These are phyloP conservation scores for Eragrostis nindensis DNA, from an alignment of 176 grass and related monocot genomes.

Conservation along the genomic window DNA sequence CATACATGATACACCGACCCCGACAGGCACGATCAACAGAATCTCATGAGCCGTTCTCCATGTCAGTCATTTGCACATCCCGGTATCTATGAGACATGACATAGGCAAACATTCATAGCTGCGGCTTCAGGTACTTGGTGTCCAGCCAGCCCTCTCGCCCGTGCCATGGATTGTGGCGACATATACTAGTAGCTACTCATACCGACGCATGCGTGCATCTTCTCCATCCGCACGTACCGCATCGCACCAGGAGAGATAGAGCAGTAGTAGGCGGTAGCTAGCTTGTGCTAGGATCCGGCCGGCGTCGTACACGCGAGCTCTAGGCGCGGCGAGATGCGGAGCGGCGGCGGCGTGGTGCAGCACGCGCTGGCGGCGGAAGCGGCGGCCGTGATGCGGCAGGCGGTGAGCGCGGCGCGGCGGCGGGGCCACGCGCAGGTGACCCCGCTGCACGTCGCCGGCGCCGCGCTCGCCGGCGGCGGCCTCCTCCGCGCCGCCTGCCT, in stretches of 20 bases:
- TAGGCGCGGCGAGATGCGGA: conserved; percentile 83
- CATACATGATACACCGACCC: not conserved
- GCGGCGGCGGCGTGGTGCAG: conserved; percentile 71
- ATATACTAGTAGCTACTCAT: not conserved
- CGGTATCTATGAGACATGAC: not conserved
- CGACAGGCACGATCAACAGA: not conserved
- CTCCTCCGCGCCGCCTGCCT: conserved; percentile 83
- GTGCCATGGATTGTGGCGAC: not conserved
- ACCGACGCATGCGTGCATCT: not conserved
- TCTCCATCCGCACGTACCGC: not conserved
- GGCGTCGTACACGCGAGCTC: too few relatives aligned
- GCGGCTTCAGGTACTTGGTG: not conserved
- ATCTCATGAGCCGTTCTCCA: not conserved
- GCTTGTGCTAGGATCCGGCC: not conserved
- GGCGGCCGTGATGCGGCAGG: conserved; percentile 69
- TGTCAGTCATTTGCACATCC: not conserved
- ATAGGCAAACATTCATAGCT: conserved; percentile 1
- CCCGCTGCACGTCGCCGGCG: conserved; percentile 86
- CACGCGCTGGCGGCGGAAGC: conserved; percentile 81
- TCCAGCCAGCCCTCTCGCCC: not conserved
- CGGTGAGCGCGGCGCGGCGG: conserved; percentile 59
- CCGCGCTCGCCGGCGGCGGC: conserved; percentile 55
- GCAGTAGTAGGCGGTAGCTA: too few relatives aligned
- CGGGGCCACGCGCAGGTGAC: conserved; percentile 93
- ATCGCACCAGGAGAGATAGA: not conserved